Evolutionary conservation across 495 filamentous ascomycete genomes (phyloP).

Genomic region (Amorphotheca resinae): DNA sequence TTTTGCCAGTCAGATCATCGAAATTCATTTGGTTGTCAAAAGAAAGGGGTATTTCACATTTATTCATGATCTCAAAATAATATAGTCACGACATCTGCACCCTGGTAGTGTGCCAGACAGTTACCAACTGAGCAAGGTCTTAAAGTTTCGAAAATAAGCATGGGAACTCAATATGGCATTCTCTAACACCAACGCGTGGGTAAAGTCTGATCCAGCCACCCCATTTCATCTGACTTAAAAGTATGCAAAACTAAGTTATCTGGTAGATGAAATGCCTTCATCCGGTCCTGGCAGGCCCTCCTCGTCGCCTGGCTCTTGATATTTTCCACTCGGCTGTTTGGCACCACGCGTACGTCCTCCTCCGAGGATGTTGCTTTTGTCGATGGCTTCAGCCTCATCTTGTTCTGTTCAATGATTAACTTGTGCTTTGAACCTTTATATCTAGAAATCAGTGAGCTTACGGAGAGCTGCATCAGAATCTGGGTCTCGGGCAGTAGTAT

Average conservation of each 20-base stretch:
- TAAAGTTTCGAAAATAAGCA: too few species aligned
- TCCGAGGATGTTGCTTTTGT: slow-evolving; percentile 37
- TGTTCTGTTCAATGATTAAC: slow-evolving; percentile 22
- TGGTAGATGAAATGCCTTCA: neutral
- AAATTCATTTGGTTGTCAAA: too few species aligned
- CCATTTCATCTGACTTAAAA: neutral
- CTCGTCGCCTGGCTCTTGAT: slow-evolving; percentile 41
- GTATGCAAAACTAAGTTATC: neutral
- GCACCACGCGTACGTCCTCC: slow-evolving; percentile 34
- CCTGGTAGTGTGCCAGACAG: too few species aligned
- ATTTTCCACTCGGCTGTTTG: slow-evolving; percentile 31
- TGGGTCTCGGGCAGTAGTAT: slow-evolving; percentile 26
- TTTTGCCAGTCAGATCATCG: too few species aligned
- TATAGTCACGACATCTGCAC: too few species aligned
- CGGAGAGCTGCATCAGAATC: slow-evolving; percentile 38
- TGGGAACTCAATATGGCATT: too few species aligned
- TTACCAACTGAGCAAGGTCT: too few species aligned
- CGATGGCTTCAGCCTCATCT: slow-evolving; percentile 42
- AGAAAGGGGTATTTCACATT: too few species aligned
- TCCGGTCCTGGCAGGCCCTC: slow-evolving; percentile 22
- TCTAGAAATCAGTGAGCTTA: slow-evolving; percentile 19
- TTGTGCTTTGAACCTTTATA: neutral
- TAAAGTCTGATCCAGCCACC: neutral
- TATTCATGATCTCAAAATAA: too few species aligned
- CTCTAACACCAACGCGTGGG: neutral